Evolutionary conservation across 2,329 filamentous ascomycete species (phyloP), one percentile per base, ranked within the genome.

Genomic region (Ophiostoma perfectum): DNA sequence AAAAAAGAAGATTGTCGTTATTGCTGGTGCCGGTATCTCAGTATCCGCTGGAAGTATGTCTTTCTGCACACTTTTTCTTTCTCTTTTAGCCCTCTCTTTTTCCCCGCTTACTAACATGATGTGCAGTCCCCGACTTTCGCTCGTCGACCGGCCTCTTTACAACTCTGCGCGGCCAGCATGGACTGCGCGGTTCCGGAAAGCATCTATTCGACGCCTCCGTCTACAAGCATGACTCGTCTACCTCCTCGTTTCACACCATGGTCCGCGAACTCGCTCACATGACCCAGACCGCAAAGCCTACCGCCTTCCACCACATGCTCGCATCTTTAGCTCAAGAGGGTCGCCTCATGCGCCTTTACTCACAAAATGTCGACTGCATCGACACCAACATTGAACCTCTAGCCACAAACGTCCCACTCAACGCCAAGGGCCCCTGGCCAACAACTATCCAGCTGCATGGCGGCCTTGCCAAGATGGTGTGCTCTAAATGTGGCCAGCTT

Each of bases 201-300:
- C 89, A 97, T 73, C 85, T 99, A 0, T 99, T 99, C 76, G 95
- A 99, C 80, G 95, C 95, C 66, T 96, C 94, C 7, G 95, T 99
- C 67, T 99, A 99, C 81, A 93, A 92, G 78, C 91, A 97, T 81
- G 90, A 96, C 77, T 84, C 86, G 36, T 91, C 93, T 12, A 98
- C 94, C 0, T 89, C 90, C 38, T 92, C 90, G 11, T 99, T 99
- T 77, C 95, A 99, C 78, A 88, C 90, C 76, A 98, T 99, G 94
- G 92, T 99, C 73, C 90, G 93, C 75, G 89, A 91, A 74, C 85
- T 99, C 74, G 92, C 92, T 62, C 84, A 89, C 69, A 85, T 93
- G 80, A 92, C 92, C 36, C 87, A 88, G 73, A 84, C 84, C 66
- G 93, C 94, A 67, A 80, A 88, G 72, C 93, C 95, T 12, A 97